Evolutionary conservation across 23 red algal genomes (phyloP).

Genomic region (Gracilaria gracilis): DNA sequence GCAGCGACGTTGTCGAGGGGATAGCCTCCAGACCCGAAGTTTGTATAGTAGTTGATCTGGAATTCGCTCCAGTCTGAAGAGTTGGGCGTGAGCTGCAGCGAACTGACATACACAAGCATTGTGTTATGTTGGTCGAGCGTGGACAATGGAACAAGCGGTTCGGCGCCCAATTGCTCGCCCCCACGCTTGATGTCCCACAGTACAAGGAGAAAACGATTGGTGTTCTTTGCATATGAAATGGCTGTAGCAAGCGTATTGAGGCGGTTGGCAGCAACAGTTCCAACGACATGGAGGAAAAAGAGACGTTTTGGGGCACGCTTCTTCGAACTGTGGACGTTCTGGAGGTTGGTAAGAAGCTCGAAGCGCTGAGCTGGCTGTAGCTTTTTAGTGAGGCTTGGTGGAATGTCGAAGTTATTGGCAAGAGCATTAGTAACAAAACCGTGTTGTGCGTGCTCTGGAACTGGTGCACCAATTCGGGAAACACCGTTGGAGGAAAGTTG

Average conservation of each 20-base stretch:
- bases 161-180: constrained; percentile 17
- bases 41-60: constrained; percentile 69
- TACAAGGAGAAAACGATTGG: constrained; percentile 58
- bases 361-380: constrained; percentile 30
- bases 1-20: constrained; percentile 55
- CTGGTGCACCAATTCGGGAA: neutral
- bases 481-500: neutral
- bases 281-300: constrained; percentile 63
- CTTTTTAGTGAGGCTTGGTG: constrained; percentile 54
- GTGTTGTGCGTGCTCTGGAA: neutral
- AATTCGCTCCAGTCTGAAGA: constrained; percentile 54
- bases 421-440: constrained; percentile 9
- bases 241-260: constrained; percentile 56
- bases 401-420: constrained; percentile 43
- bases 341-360: constrained; percentile 29
- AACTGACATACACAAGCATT: constrained; percentile 33
- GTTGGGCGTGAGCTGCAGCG: constrained; percentile 48
- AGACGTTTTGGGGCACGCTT: constrained; percentile 21
- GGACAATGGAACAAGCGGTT: neutral
- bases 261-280: neutral
- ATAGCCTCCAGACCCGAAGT: constrained; percentile 33
- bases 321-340: neutral
- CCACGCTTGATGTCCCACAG: constrained; percentile 58
- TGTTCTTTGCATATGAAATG: constrained; percentile 71
- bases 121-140: constrained; percentile 24